These are phyloP conservation scores for Teunomyces funiuensis DNA, from an alignment of 805 yeast genomes.

Conservation along the genomic window DNA sequence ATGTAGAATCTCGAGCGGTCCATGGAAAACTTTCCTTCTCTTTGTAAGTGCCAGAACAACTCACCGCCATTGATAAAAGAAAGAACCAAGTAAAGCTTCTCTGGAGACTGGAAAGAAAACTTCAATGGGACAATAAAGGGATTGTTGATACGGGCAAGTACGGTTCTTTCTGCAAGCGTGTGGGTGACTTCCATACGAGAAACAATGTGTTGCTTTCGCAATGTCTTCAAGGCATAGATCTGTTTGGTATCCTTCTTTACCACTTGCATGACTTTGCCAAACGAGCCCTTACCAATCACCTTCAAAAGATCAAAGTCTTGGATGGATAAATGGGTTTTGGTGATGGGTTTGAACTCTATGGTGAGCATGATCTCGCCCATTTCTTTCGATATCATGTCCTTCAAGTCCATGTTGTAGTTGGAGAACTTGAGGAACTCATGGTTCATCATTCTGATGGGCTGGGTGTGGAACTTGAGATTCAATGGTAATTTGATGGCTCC, in stretches of 20 bases:
- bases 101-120: constrained; percentile 96
- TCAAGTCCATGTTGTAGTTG: constrained; percentile 40
- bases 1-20: constrained; percentile 91
- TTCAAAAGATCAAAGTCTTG: constrained; percentile 91
- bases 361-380: constrained; percentile 59
- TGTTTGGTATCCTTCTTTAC: constrained; percentile 93
- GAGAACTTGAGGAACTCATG: constrained; percentile 48
- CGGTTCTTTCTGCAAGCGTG: constrained; percentile 94
- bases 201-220: constrained; percentile 91
- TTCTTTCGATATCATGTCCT: constrained; percentile 31
- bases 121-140: constrained; percentile 96
- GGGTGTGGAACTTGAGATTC: constrained; percentile 50
- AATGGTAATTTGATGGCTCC: constrained; percentile 70
- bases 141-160: constrained; percentile 85
- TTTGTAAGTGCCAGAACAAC: constrained; percentile 88
- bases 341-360: constrained; percentile 65
- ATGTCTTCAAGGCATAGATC: constrained; percentile 90
- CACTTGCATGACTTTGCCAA: constrained; percentile 99
- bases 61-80: constrained; percentile 98
- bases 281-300: constrained; percentile 97
- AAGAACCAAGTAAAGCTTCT: constrained; percentile 83
- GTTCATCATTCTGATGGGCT: constrained; percentile 58
- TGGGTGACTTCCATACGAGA: constrained; percentile 94
- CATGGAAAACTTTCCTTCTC: constrained; percentile 83
- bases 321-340: constrained; percentile 67